Evolutionary conservation across 2,329 filamentous ascomycete genomes (phyloP), one percentile per base, ranked within the genome.

Genomic region (Aspergillus arachidicola): DNA sequence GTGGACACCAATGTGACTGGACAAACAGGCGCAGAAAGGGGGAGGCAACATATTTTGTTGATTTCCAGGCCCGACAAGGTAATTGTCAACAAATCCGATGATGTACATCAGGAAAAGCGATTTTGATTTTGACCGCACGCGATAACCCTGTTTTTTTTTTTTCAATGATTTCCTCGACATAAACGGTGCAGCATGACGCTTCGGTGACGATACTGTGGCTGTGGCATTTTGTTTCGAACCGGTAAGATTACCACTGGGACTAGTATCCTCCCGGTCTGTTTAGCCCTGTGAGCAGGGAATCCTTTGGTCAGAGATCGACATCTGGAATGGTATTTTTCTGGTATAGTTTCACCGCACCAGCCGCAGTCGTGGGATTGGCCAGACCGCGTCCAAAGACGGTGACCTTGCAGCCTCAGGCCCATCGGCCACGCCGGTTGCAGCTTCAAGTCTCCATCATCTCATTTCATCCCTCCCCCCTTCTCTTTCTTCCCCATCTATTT

Each of bases 341-440:
- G 51, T 45, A 54, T 59, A 45, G 34, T 38, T 41, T 28, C 26
- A 59, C 19, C 19, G 56, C 38, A 45, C 51, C 57, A 54, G 51
- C 53, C 57, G 54, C 59, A 41, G 54, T 23, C 16, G 48, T 54
- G 56, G 59, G 60, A 62, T 62, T 65, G 61, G 53, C 60, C 68
- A 69, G 69, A 64, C 71, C 67, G 59, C 53, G 64, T 64, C 64
- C 65, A 64, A 66, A 62, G 41, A 45, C 51, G 51, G 51, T 51
- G 57, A 59, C 46, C 45, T 59, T 23, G 43, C 32, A 60, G 69
- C 67, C 68, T 69, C 62, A 70, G 68, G 68, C 67, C 43, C 58
- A n/a, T 41, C 30, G 57, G 57, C 30, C 41, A 58, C 53, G 58
- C 61, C 61, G 58, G 41, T 48, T 63, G 58, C 58, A 60, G 61